Evolutionary conservation across 1,284 basidiomycete species (phyloP).

Genomic region (Cryptococcus wingfieldii): DNA sequence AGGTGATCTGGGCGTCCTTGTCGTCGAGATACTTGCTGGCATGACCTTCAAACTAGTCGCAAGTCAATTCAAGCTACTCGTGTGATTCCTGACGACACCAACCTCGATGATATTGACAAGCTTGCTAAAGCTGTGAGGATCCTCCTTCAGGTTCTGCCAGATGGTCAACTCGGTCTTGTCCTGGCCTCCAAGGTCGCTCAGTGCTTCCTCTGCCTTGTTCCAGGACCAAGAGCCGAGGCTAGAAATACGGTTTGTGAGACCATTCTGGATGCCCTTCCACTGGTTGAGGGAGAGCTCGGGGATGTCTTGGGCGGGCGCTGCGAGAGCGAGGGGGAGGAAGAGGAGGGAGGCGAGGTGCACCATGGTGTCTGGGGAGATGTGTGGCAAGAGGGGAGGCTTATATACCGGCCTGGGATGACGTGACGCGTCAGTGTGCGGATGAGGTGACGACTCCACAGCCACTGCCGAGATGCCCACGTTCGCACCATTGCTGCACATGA

Average conservation of each 20-base stretch:
- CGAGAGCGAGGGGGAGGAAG: constrained; percentile 14
- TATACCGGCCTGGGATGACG: too few species aligned
- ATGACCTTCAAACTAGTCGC: constrained; percentile 32
- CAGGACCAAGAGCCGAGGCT: constrained; percentile 30
- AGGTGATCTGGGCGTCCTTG: constrained; percentile 43
- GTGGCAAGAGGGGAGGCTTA: too few species aligned
- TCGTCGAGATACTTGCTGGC: constrained; percentile 44
- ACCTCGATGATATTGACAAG: constrained; percentile 48
- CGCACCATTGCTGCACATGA: too few species aligned
- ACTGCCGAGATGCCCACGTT: too few species aligned
- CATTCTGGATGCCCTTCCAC: constrained; percentile 34
- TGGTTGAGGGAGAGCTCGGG: constrained; percentile 34
- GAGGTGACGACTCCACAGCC: too few species aligned
- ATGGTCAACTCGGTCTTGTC: constrained; percentile 28
- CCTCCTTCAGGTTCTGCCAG: constrained; percentile 44
- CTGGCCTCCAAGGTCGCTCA: constrained; percentile 20
- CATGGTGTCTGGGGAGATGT: not conserved
- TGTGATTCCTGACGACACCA: constrained; percentile 6
- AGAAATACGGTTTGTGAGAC: constrained; percentile 23
- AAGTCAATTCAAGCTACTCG: not conserved
- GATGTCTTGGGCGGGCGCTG: constrained; percentile 10
- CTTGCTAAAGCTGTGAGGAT: constrained; percentile 43
- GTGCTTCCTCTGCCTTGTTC: constrained; percentile 28
- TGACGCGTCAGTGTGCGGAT: too few species aligned
- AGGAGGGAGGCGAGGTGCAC: constrained; percentile 11